Conservation (phyloP, 2,329 filamentous ascomycete species). For the Stagonosporopsis cucurbitacearum region DNA sequence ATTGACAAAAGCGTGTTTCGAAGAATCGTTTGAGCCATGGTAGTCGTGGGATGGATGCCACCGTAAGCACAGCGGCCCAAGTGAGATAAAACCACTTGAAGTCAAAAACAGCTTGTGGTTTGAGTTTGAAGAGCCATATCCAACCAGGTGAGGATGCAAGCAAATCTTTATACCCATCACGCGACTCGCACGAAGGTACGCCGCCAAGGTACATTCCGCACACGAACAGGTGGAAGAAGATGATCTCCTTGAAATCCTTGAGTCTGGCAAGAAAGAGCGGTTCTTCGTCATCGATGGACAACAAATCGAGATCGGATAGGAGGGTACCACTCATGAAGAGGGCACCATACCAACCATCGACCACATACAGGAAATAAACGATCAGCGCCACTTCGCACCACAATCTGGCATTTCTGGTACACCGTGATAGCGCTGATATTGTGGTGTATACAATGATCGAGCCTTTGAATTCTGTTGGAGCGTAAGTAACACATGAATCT, state of each 20-base stretch:
- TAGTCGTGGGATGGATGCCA: slow-evolving; percentile 65
- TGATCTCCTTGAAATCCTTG: slow-evolving; percentile 58
- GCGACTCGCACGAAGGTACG: slow-evolving; percentile 59
- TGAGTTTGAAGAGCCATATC: slow-evolving; percentile 66
- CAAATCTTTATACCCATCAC: slow-evolving; percentile 51
- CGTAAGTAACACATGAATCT: neutral
- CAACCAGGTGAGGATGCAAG: slow-evolving; percentile 65
- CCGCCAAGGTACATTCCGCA: slow-evolving; percentile 65
- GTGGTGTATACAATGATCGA: slow-evolving; percentile 69
- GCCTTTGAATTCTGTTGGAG: slow-evolving; percentile 54
- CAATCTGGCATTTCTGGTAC: slow-evolving; percentile 62
- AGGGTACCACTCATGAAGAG: slow-evolving; percentile 47
- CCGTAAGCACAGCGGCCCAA: slow-evolving; percentile 63
- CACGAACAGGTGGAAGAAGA: slow-evolving; percentile 53
- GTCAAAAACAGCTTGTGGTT: slow-evolving; percentile 70
- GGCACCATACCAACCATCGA: slow-evolving; percentile 66
- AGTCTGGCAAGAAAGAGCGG: slow-evolving; percentile 58
- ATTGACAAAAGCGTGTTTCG: slow-evolving; percentile 58
- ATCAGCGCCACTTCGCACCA: slow-evolving; percentile 61
- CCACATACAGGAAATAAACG: slow-evolving; percentile 71
- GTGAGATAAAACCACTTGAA: slow-evolving; percentile 73
- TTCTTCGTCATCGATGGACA: slow-evolving; percentile 36
- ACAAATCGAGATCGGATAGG: slow-evolving; percentile 47
- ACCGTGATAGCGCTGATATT: slow-evolving; percentile 63
- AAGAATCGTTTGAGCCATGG: slow-evolving; percentile 57